Conservation (phyloP, 345 rosid genomes). For the Crucihimalaya himalaica region DNA sequence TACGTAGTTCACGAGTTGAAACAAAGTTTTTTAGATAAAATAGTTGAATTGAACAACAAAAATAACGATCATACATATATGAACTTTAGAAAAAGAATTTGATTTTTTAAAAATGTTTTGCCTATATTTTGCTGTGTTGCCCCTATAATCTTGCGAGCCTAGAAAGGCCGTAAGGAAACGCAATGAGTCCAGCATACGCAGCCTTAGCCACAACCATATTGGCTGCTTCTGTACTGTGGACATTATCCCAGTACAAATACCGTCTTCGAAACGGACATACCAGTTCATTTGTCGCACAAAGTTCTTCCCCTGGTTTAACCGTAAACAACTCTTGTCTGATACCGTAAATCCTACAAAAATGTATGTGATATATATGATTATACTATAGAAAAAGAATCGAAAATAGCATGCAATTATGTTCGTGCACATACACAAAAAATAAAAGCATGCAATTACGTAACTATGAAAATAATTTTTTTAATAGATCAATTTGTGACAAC, state of each 20-base stretch:
- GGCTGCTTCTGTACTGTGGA: constrained; percentile 40
- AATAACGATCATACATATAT: neutral
- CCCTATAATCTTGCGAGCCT: constrained; percentile 12
- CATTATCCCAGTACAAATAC: constrained; percentile 41
- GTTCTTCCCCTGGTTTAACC: constrained; percentile 25
- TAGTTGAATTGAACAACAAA: neutral
- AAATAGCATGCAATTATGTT: neutral
- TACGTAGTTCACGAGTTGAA: neutral
- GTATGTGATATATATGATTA: neutral
- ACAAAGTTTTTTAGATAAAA: neutral
- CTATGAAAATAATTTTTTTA: neutral
- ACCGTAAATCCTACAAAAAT: constrained; percentile 25
- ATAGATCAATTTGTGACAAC: neutral
- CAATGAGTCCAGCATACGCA: constrained; percentile 25
- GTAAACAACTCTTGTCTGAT: constrained; percentile 29
- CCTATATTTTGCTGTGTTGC: neutral
- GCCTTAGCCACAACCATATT: constrained; percentile 5
- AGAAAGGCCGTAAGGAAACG: constrained; percentile 31
- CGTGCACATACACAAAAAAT: neutral
- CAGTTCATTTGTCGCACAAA: constrained; percentile 26
- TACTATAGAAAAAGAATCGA: neutral
- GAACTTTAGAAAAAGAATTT: neutral
- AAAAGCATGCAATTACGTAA: neutral
- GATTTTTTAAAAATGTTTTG: neutral
- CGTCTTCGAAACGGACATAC: constrained; percentile 25